phyloP scores from a whole-genome alignment of 352 stramenopile species.

The Globisporangium apiculatum region DNA sequence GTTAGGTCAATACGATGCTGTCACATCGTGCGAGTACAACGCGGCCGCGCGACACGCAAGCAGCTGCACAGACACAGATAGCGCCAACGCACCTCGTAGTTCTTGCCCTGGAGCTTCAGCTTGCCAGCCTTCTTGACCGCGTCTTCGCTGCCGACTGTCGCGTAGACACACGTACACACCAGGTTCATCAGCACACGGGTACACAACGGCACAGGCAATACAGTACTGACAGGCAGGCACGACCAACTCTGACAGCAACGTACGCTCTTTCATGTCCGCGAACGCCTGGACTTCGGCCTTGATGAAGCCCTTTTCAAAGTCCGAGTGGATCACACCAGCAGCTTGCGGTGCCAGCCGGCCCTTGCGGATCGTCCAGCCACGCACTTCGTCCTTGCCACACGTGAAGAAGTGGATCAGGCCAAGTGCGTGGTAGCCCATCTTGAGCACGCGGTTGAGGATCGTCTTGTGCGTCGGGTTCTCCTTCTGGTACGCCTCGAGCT shows the following conservation, averaged over 20 bases:
- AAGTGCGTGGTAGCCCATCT: constrained; percentile 96
- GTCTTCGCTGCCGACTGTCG: constrained; percentile 70
- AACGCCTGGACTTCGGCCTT: constrained; percentile 89
- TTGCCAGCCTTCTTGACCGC: constrained; percentile 87
- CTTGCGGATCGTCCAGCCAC: constrained; percentile 99
- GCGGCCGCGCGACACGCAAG: too few relatives aligned
- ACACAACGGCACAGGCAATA: too few relatives aligned
- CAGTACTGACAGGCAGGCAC: too few relatives aligned
- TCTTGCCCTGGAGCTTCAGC: constrained; percentile 88
- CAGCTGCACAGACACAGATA: too few relatives aligned
- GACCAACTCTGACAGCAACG: constrained; percentile 16
- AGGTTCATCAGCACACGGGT: too few relatives aligned
- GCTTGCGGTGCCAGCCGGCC: constrained; percentile 95
- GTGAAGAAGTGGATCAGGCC: constrained; percentile 99
- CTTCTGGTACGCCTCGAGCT: constrained; percentile 67
- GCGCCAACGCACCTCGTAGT: constrained; percentile 52
- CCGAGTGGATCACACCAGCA: constrained; percentile 98
- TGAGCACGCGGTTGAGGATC: constrained; percentile 96
- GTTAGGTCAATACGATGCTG: too few relatives aligned
- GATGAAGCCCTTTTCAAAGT: constrained; percentile 99
- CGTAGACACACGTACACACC: neutral
- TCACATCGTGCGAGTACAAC: too few relatives aligned
- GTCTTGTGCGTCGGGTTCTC: constrained; percentile 85
- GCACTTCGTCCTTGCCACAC: too few relatives aligned
- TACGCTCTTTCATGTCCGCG: constrained; percentile 86